Conservation (phyloP, 108 stramenopile species). For the Cyclotella sp. region DNA sequence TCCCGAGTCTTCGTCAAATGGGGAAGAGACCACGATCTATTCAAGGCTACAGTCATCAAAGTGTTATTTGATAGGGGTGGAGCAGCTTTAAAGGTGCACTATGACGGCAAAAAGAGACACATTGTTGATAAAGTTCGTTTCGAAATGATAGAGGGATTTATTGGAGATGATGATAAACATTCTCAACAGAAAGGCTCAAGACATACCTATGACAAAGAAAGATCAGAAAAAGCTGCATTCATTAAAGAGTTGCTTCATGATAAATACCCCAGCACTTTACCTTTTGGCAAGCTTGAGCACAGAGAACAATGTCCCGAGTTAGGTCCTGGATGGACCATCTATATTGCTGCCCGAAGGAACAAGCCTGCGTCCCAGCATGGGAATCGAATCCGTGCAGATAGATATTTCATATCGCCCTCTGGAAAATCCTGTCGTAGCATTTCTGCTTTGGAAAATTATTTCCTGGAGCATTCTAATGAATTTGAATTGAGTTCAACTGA, state of each 20-base stretch:
- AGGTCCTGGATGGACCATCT: slow-evolving; percentile 28
- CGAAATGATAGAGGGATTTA: slow-evolving; percentile 29
- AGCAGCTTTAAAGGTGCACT: slow-evolving; percentile 37
- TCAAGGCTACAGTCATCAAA: slow-evolving; percentile 46
- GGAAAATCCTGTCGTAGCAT: slow-evolving; percentile 18
- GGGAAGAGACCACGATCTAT: slow-evolving; percentile 30
- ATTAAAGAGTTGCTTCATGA: slow-evolving; percentile 1
- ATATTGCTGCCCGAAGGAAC: slow-evolving; percentile 1
- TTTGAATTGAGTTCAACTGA: not conserved
- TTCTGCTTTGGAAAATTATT: not conserved
- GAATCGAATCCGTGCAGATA: slow-evolving; percentile 3
- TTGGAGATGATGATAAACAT: slow-evolving; percentile 12
- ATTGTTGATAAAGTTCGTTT: slow-evolving; percentile 26
- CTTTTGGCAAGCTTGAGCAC: slow-evolving; percentile 1
- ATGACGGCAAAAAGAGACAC: slow-evolving; percentile 50
- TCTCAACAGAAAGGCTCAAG: not conserved
- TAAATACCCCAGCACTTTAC: not conserved
- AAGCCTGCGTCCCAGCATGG: not conserved
- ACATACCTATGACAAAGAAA: not conserved
- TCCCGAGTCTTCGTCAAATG: slow-evolving; percentile 41
- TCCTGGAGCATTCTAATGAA: not conserved
- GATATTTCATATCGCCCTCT: slow-evolving; percentile 26
- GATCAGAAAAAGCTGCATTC: not conserved
- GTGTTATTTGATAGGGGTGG: slow-evolving; percentile 10
- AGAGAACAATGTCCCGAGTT: slow-evolving; percentile 11